Evolutionary conservation across 202 grass and related monocot genomes (phyloP), one percentile per base, ranked within the genome.

Genomic region (Schoenoplectus tabernaemontani): DNA sequence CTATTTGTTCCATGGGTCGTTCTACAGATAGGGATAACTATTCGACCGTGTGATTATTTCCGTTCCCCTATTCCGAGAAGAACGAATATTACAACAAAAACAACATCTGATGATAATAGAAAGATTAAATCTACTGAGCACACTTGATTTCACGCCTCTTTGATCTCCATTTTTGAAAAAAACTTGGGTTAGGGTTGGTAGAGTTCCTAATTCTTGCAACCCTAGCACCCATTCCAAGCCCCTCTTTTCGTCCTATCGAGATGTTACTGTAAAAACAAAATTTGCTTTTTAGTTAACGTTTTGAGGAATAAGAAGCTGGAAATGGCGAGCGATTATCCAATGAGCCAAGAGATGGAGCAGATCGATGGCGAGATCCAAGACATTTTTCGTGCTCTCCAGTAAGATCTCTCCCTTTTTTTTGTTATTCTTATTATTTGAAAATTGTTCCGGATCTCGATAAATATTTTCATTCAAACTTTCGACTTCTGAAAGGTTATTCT

Each of bases 361-460:
- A 83, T 96, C 20, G 88, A 99, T 83, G 96, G 92, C 81, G 85
- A 99, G 88, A 93, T 96, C 89, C 90, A 89, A 79, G 90, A 99
- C 81, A 88, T 96, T 80, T 99, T 99, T 87, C 92, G 90, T 57
- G 96, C 86, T 56, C 96, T 99, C 59, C 90, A 96, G 96, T 96
- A 82, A 93, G 74, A 77, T 91, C 87, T 26, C 63, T 13, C 64
- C 16, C 3, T 28, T 53, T 50, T 28, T 34, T 12, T 8, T 13
- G 69, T 70, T 78, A 11, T 32, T 64, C 44, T 38, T 50, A 16
- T 9, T 68, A 58, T 64, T 19, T 19, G 70, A 33, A 15, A 67
- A 39, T 20, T 15, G 5, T 43, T 53, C 16, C 24, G 12, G 48
- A 75, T 53, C 47, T 33, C 47, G 26, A 33, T 30, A 6, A 47